Base-by-base conservation (phyloP, 1,139 yeast species). In the Yueomyces sp. region DNA sequence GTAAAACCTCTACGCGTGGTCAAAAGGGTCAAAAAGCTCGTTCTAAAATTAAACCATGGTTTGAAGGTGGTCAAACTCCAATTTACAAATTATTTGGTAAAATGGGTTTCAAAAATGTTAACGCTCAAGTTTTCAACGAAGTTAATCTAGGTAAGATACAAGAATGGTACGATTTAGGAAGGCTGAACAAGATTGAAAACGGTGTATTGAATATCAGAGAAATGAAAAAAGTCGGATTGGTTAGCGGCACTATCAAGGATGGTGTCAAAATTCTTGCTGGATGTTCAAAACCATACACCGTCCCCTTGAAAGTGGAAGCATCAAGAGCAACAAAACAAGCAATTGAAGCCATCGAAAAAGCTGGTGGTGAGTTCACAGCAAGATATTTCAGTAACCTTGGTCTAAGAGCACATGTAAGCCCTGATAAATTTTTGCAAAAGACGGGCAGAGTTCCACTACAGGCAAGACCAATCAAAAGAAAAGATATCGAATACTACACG, bases 31-130 rank as follows among this genome's bases (percentile, higher is more conserved):
- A 91, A 63, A 89, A 89, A 67, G 96, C 97, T 11, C 77, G 97
- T 66, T 85, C 91, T 35, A 76, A 80, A 42, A 93, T 89, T 27
- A 91, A 89, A 46, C 76, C 82, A 49, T 86, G 95, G 91, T 85
- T 89, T 62, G 98, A 91, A 69, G 99, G 99, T 75, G 98, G 98
- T 59, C 99, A 91, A 63, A 91, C 98, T 1, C 97, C 97, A 27
- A 81, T 81, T 55, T 83, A 78, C 59, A 83, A 83, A 62, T 68
- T 87, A 48, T 86, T 87, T 63, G 97, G 97, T 42, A 89, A 91
- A 61, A 72, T 81, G 47, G 98, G 98, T 8, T 87, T 89, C 69
- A 75, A 76, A 54, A 72, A 81, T 53, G 71, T 72, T 11, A 73
- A 72, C 52, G 70, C 69, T 32, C 65, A 66, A 49, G 70, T 70